Conservation (phyloP, 306 rosid species). For the cucumber (Cucumis sativus) region Cucumber_9930_V3 NC_026659.2:14113001-14113500, state of each 20-base stretch:
- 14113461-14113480: not conserved
- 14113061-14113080: not conserved
- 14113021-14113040: not conserved
- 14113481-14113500: not conserved
- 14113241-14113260: not conserved
- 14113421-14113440: not conserved
- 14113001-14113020: not conserved
- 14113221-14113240: not conserved
- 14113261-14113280: not conserved
- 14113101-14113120: not conserved
- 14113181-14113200: not conserved
- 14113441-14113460: not conserved
- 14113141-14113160: not conserved
- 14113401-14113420: not conserved
- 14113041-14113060: not conserved
- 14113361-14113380: not conserved
- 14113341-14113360: not conserved
- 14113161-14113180: not conserved
- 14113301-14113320: not conserved
- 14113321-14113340: not conserved
- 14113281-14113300: not conserved
- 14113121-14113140: not conserved
- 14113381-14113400: not conserved
- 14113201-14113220: not conserved
- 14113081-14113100: not conserved